Evolutionary conservation across 495 filamentous ascomycete species (phyloP).

Genomic region (Aspergillus olivimuriae): DNA sequence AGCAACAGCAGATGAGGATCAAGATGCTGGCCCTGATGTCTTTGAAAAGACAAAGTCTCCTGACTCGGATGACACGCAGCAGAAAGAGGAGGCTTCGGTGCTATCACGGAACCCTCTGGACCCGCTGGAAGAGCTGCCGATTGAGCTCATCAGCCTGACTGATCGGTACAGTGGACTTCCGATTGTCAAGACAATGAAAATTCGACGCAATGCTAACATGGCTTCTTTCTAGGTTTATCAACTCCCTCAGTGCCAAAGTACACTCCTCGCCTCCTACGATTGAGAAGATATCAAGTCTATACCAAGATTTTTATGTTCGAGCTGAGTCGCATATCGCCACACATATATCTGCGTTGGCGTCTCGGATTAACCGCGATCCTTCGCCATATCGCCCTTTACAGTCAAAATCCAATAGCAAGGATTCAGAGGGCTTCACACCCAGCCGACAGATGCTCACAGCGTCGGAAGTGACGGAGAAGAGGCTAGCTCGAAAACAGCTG

Average conservation of each 20-base stretch:
- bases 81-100: constrained; percentile 36
- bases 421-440: constrained; percentile 19
- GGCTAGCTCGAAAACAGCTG: constrained; percentile 67
- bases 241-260: constrained; percentile 81
- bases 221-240: constrained; percentile 63
- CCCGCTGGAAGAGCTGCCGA: constrained; percentile 79
- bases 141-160: constrained; percentile 82
- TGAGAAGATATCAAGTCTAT: constrained; percentile 75
- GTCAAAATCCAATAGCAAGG: constrained; percentile 14
- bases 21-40: constrained; percentile 34
- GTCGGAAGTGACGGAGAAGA: constrained; percentile 71
- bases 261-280: constrained; percentile 78
- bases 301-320: constrained; percentile 88
- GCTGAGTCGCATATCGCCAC: constrained; percentile 80
- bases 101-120: constrained; percentile 47
- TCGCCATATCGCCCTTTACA: constrained; percentile 43
- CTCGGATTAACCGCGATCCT: constrained; percentile 60
- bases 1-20: constrained; percentile 23
- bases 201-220: constrained; percentile 3
- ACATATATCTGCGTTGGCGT: constrained; percentile 77
- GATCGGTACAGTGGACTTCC: constrained; percentile 63
- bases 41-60: constrained; percentile 45
- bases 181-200: too few relatives aligned
- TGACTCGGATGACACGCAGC: constrained; percentile 45
- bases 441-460: constrained; percentile 92